Base-by-base conservation (phyloP, 768 basidiomycete genomes). In the Glaciozyma antarctica region DNA sequence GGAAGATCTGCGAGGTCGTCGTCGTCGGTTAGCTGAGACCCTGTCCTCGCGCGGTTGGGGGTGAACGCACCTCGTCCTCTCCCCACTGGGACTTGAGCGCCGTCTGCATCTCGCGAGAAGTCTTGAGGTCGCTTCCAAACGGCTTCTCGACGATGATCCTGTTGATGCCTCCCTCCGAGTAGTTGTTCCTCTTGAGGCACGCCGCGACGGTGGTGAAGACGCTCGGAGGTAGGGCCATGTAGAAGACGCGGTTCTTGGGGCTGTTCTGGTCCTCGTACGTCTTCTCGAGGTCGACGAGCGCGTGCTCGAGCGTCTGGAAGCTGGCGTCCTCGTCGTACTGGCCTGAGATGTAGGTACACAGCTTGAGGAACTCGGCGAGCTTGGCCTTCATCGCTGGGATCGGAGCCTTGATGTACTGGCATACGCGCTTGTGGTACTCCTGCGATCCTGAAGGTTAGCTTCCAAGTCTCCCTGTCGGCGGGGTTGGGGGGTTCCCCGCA, bases 111-210 rank as follows among this genome's bases (percentile, higher is more conserved):
- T 83, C 82, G 57, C 87, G 82, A 62, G 87, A 88, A 13, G 88
- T 89, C 0, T 88, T 84, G 67, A 88, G 82, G 73, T 99, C 94
- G 76, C 91, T 95, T 44, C 94, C 94, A 75, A 99, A 99, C 2
- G 94, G 94, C 78, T 99, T 99, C 80, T 99, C 94, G 71, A 99
- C 86, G 75, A 99, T 90, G 77, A 99, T 85, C 61, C 94, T 85
- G 78, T 90, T 93, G 76, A 85, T 76, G 26, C 90, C 92, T 41
- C 79, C 81, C 41, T 78, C 81, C 30, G 82, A 70, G 77, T 98
- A 93, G 77, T 86, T 88, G 75, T 86, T 82, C 72, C 86, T 84
- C 77, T 86, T 92, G 71, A 93, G 77, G 72, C 89, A 85, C 75
- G 83, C 82, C 38, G 89, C 85, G 60, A 97, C 94, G 34, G 88